Conservation (phyloP, 768 basidiomycete genomes). For the Exidia glandulosa region DNA sequence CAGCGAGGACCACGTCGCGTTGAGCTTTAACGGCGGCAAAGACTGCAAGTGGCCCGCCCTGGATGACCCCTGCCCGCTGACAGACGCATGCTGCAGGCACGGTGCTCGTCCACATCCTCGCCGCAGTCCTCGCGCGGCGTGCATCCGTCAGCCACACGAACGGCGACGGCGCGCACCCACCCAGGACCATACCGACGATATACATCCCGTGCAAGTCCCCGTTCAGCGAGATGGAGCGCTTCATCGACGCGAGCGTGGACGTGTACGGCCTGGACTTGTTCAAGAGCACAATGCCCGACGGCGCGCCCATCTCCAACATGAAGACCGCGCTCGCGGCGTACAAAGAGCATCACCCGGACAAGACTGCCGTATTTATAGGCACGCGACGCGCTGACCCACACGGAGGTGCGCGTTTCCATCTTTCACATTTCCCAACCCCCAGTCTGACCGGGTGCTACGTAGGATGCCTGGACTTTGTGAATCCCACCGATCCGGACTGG, state of each 20-base stretch:
- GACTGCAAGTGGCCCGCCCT: slow-evolving; percentile 61
- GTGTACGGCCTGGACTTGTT: slow-evolving; percentile 72
- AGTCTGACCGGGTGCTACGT: slow-evolving; percentile 2
- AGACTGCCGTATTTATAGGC: slow-evolving; percentile 79
- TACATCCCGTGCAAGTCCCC: slow-evolving; percentile 89
- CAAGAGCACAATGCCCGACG: slow-evolving; percentile 30
- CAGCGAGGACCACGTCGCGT: slow-evolving; percentile 59
- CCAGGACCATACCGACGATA: slow-evolving; percentile 48
- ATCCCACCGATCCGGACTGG: slow-evolving; percentile 84
- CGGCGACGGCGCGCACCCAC: slow-evolving; percentile 20
- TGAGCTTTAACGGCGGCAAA: slow-evolving; percentile 98
- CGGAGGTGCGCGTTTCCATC: slow-evolving; percentile 53
- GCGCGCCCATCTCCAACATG: slow-evolving; percentile 40
- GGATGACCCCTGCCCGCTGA: not conserved
- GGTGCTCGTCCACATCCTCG: slow-evolving; percentile 84
- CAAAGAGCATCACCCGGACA: slow-evolving; percentile 50
- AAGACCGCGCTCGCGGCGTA: slow-evolving; percentile 64
- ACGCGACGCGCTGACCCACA: slow-evolving; percentile 87
- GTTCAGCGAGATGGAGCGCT: slow-evolving; percentile 72
- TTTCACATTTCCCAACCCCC: not conserved
- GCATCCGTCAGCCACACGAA: slow-evolving; percentile 2
- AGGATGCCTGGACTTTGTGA: slow-evolving; percentile 64
- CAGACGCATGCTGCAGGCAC: slow-evolving; percentile 47
- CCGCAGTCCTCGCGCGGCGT: slow-evolving; percentile 51
- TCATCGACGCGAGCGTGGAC: slow-evolving; percentile 54